phyloP scores from a whole-genome alignment of 495 filamentous ascomycete species.

The Penicillium arizonense region DNA sequence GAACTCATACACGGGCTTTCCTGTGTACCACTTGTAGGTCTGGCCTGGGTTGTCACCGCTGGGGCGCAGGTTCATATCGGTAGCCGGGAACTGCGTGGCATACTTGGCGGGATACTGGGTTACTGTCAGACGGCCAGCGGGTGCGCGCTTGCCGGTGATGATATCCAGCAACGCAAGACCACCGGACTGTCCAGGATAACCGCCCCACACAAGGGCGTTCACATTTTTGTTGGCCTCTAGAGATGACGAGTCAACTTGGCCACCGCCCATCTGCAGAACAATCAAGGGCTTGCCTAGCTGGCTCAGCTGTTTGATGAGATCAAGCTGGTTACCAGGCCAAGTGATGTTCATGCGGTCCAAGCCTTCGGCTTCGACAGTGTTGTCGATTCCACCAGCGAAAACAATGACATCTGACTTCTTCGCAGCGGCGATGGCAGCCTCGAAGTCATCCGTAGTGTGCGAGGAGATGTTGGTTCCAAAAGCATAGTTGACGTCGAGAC shows the following conservation, averaged over 20 bases:
- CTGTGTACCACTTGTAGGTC: constrained; percentile 64
- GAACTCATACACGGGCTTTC: constrained; percentile 52
- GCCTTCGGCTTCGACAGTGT: constrained; percentile 53
- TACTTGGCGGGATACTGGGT: constrained; percentile 61
- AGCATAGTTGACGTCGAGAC: constrained; percentile 48
- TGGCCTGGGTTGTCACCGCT: constrained; percentile 43
- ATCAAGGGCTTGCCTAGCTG: constrained; percentile 52
- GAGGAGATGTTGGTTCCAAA: constrained; percentile 42
- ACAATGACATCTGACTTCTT: constrained; percentile 53
- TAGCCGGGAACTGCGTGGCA: constrained; percentile 51
- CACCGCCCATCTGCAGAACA: constrained; percentile 60
- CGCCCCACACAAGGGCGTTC: constrained; percentile 55
- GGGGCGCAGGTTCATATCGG: constrained; percentile 56
- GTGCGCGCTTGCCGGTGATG: constrained; percentile 50
- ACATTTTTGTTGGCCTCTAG: constrained; percentile 50
- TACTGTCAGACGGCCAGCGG: constrained; percentile 54
- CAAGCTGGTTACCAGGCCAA: constrained; percentile 58
- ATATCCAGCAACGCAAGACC: constrained; percentile 55
- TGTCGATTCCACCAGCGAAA: constrained; percentile 58
- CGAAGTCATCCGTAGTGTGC: constrained; percentile 36
- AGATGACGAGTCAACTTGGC: constrained; percentile 54
- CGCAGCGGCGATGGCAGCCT: constrained; percentile 46
- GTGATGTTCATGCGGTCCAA: constrained; percentile 54
- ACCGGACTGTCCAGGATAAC: constrained; percentile 60
- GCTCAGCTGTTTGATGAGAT: constrained; percentile 52